Base-by-base conservation (phyloP, 2,329 filamentous ascomycete genomes). In the Neofusicoccum cordaticola region DNA sequence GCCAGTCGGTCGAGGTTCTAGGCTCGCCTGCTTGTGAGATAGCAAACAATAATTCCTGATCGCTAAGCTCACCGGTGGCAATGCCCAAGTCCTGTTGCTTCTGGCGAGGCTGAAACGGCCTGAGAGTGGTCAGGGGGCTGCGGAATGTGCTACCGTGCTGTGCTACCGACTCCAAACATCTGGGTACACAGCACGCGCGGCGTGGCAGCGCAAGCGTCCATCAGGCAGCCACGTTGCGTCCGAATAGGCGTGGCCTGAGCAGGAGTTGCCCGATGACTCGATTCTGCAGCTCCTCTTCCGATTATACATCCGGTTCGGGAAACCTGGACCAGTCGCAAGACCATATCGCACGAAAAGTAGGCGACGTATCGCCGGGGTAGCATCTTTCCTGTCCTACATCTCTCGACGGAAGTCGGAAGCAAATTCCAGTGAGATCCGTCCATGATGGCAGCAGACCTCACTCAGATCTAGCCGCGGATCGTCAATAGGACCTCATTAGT, bases 111-210 rank as follows among this genome's bases (percentile, higher is more conserved):
- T 60, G 56, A 60, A 60, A 60, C 56, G 31, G 11, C 27, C 4
- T 12, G 37, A 34, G 19, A 17, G 52, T 45, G 39, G 53, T n/a
- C 56, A 47, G 42, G 42, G 44, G 56, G n/a, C n/a, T 11, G 19
- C 13, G 62, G 62, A 64, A 64, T 64, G 62, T 58, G 27, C 27
- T 31, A 31, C 27, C 44, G 52, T 44, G 44, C 44, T 64, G 62
- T 64, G 44, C 34, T 12, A 64, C 62, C 45, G 3, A 41, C 22
- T 47, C 44, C 44, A 64, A 64, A 64, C 44, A 50, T 31, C 34
- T 15, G 31, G 56, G 42, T 9, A 22, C 42, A 60, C 56, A 60
- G 41, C 8, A 58, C 53, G 34, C 27, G 39, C 41, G 41, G 39
- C 39, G 39, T 19, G 53, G 37, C 15, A 17, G 53, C 37, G 39